phyloP scores from a whole-genome alignment of 495 filamentous ascomycete species.

The Aspergillus homomorphus region DNA sequence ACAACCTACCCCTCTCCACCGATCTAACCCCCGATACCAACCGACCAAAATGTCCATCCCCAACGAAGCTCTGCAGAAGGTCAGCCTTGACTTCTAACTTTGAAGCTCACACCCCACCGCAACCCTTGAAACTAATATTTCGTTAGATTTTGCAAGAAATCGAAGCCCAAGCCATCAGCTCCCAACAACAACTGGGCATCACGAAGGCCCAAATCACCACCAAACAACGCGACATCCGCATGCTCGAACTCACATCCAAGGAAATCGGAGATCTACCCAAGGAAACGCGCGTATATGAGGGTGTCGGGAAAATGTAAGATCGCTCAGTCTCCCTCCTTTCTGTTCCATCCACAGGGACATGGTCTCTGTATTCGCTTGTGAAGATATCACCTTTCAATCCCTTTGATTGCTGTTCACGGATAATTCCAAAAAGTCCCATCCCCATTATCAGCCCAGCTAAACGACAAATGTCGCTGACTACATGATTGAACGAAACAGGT shows the following conservation, averaged over 20 bases:
- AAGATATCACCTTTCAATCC: conserved; percentile 1
- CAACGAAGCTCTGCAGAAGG: conserved; percentile 94
- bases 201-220: conserved; percentile 80
- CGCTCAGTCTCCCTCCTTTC: neutral
- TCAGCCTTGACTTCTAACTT: conserved; percentile 28
- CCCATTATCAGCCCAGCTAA: neutral
- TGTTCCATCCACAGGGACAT: neutral
- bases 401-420: conserved; percentile 4
- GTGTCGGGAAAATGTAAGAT: conserved; percentile 91
- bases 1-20: conserved; percentile 1
- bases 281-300: conserved; percentile 84
- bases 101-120: neutral
- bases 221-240: conserved; percentile 85
- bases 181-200: conserved; percentile 88
- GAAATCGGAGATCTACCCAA: conserved; percentile 77
- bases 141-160: conserved; percentile 87
- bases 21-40: neutral
- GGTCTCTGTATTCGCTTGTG: neutral
- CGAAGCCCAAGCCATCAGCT: conserved; percentile 77
- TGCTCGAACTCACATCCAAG: conserved; percentile 81
- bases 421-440: no score
- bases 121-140: conserved; percentile 15
- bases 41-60: conserved; percentile 81
- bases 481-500: conserved; percentile 54
- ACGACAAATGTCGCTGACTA: neutral